Evolutionary conservation across 164 flowering plant genomes (phyloP).

Genomic region (Piper betle): DNA sequence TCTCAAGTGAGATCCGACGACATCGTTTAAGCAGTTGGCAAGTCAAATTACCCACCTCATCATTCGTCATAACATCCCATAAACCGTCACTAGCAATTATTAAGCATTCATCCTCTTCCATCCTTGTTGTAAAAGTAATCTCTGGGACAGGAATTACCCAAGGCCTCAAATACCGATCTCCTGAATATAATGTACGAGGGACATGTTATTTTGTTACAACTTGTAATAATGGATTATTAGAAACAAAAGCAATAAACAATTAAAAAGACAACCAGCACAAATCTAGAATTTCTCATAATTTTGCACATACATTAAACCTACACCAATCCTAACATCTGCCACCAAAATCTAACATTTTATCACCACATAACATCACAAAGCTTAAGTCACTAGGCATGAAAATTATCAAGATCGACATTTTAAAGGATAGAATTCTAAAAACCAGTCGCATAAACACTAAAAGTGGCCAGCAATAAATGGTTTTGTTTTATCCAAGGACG

Average conservation of each 20-base stretch:
- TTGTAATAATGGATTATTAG: no score
- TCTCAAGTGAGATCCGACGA: slow-evolving; percentile 17
- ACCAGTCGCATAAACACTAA: no score
- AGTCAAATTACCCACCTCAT: slow-evolving; percentile 51
- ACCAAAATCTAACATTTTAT: no score
- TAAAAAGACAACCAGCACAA: not conserved
- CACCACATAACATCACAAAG: not conserved
- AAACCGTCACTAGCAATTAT: slow-evolving; percentile 68
- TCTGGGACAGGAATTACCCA: slow-evolving; percentile 65
- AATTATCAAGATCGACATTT: not conserved
- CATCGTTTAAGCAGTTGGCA: slow-evolving; percentile 31
- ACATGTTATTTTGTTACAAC: not conserved
- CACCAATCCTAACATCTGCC: not conserved
- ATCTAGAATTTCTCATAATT: not conserved
- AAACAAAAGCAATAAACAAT: not conserved
- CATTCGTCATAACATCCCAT: slow-evolving; percentile 66
- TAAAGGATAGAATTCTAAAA: not conserved
- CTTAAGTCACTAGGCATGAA: not conserved
- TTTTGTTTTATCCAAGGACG: not conserved
- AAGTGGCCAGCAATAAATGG: no score
- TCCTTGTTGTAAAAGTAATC: slow-evolving; percentile 41
- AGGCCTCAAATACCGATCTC: slow-evolving; percentile 51
- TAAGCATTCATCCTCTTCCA: slow-evolving; percentile 56
- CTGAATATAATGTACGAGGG: slow-evolving; percentile 15
- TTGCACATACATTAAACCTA: not conserved